Evolutionary conservation across 345 rosid genomes (phyloP), one percentile per base, ranked within the genome.

Genomic region (Excoecaria agallocha): DNA sequence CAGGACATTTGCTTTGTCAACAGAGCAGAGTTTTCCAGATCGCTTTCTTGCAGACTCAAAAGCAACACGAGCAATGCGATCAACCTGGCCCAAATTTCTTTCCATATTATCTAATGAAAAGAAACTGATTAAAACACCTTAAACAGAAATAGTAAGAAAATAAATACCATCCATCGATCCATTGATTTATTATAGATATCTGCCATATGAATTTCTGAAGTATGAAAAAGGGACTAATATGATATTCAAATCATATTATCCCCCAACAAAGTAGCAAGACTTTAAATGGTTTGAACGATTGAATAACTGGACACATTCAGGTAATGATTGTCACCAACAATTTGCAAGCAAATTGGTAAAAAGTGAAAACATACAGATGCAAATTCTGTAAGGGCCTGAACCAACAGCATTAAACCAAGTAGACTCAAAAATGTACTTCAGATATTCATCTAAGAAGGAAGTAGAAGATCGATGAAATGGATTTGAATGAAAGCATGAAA

Each of bases 1-100:
- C 81, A 95, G 85, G 76, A 95, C 98, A 87, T 95, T 95, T 60
- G 99, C 99, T 85, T 93, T 95, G 87, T 93, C 98, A 20, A 95
- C 98, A 54, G 99, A 95, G 82, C 99, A 95, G 15, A 95, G 90
- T 81, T 84, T 90, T 67, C 97, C 90, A 70, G 46, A 78, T 37
- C 99, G 87, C 85, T 95, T 95, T 82, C 86, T 80, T 50, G 98
- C 99, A 80, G 93, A 88, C 88, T 93, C 97, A 70, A 93, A 95
- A 66, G 98, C 98, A 83, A 89, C 88, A 71, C 92, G 97, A 76
- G 98, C 99, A 89, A 95, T 91, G 68, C 98, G 94, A 78, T 95
- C 98, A 76, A 95, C 83, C 98, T 95, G 84, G 62, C 50, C 35
- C 69, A 75, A 66, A 12, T 39, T 51, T 55, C 15, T 50, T 61